Conservation (phyloP, 768 basidiomycete genomes). For the Infundibulicybe gibba region DNA sequence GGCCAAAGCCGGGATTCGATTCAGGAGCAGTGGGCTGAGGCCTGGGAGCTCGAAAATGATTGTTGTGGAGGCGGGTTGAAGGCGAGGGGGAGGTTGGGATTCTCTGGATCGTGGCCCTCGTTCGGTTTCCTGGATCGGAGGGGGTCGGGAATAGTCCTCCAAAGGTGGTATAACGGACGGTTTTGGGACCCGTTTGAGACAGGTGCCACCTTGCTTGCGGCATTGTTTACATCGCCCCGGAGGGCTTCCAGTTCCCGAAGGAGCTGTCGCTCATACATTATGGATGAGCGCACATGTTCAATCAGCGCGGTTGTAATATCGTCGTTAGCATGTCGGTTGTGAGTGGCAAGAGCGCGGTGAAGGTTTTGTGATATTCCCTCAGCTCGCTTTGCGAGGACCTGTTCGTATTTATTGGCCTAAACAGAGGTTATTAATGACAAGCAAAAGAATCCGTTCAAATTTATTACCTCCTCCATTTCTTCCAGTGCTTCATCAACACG, state of each 20-base stretch:
- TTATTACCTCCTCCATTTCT: slow-evolving; percentile 83
- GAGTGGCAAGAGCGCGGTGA: slow-evolving; percentile 79
- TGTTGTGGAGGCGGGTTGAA: slow-evolving; percentile 31
- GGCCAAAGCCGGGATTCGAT: slow-evolving; percentile 3
- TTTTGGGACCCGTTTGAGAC: slow-evolving; percentile 50
- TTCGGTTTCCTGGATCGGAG: slow-evolving; percentile 21
- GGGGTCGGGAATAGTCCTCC: slow-evolving; percentile 50
- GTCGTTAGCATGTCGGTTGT: slow-evolving; percentile 85
- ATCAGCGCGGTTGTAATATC: slow-evolving; percentile 88
- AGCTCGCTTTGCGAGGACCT: slow-evolving; percentile 78
- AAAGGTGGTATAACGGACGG: slow-evolving; percentile 60
- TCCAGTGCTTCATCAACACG: slow-evolving; percentile 89
- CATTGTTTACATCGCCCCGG: slow-evolving; percentile 67
- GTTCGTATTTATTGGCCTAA: slow-evolving; percentile 90
- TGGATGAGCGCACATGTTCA: slow-evolving; percentile 87
- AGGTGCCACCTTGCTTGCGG: slow-evolving; percentile 55
- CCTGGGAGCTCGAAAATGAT: slow-evolving; percentile 10
- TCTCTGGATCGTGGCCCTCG: slow-evolving; percentile 28
- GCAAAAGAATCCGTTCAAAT: slow-evolving; percentile 1
- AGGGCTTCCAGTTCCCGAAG: slow-evolving; percentile 87
- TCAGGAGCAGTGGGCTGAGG: slow-evolving; percentile 5
- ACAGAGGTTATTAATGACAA: slow-evolving; percentile 7
- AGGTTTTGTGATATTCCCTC: slow-evolving; percentile 93
- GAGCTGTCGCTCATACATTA: slow-evolving; percentile 89
- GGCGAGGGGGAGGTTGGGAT: slow-evolving; percentile 21